Evolutionary conservation across 2,329 filamentous ascomycete species (phyloP).

Genomic region (Colletotrichum tabaci): DNA sequence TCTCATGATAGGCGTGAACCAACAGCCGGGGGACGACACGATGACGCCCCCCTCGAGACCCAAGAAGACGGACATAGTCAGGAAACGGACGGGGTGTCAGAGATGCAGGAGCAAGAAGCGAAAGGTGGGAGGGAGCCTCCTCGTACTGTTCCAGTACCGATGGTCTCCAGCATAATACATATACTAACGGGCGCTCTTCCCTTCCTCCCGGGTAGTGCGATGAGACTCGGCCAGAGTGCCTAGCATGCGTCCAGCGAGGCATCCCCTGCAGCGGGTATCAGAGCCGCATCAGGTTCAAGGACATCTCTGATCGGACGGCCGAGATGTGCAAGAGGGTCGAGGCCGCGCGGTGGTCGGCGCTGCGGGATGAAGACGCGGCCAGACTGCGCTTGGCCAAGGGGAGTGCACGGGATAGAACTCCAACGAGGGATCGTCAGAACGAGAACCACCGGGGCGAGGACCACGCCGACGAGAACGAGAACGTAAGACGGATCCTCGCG

Average conservation of each 20-base stretch:
- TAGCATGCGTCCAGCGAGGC: conserved; percentile 11
- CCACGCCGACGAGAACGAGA: too few relatives aligned
- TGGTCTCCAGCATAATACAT: background rate
- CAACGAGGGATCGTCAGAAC: too few relatives aligned
- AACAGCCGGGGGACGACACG: too few relatives aligned
- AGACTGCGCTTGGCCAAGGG: background rate
- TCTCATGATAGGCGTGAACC: too few relatives aligned
- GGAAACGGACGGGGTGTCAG: conserved; percentile 21
- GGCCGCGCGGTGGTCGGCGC: conserved; percentile 5
- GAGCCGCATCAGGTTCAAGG: conserved; percentile 16
- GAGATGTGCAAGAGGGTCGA: conserved; percentile 10
- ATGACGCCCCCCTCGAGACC: background rate
- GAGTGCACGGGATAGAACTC: too few relatives aligned
- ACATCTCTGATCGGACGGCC: conserved; percentile 10
- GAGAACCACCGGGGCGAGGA: too few relatives aligned
- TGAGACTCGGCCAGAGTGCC: conserved; percentile 15
- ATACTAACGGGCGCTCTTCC: background rate
- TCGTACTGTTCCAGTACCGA: too few relatives aligned
- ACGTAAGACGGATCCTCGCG: too few relatives aligned
- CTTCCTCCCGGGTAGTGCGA: conserved; percentile 3
- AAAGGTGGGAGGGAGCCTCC: background rate
- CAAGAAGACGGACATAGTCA: conserved; percentile 15
- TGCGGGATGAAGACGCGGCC: conserved; percentile 7
- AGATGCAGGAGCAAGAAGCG: conserved; percentile 14
- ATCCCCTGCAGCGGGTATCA: conserved; percentile 18